Percentiles rank a stretch among this genome's conserved stretches.
These are phyloP conservation scores for Populus hybrid DNA, from an alignment of 441 rosid genomes.

Conservation along the genomic window DNA sequence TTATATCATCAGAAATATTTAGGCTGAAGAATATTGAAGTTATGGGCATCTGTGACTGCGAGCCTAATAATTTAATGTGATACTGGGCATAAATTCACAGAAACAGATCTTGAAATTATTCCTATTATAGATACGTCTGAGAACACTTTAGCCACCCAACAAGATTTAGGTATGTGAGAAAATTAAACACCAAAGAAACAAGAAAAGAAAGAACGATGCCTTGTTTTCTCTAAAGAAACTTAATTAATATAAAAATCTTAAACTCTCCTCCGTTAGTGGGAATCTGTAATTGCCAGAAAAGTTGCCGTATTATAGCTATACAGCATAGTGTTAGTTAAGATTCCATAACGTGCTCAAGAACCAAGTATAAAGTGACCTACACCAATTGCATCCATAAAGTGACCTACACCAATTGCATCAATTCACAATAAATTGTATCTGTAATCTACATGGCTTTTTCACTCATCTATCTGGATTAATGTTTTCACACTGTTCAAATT, in stretches of 20 bases:
- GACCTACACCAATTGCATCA: constrained; percentile 1
- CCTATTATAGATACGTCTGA: constrained; percentile 18
- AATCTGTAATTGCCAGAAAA: constrained; percentile 21
- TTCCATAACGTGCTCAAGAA: constrained; percentile 28
- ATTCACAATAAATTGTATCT: too few relatives aligned
- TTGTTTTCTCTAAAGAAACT: neutral
- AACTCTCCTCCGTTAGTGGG: constrained; percentile 18
- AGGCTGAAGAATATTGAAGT: constrained; percentile 19
- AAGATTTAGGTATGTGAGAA: neutral
- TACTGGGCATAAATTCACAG: constrained; percentile 35
- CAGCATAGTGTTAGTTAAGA: constrained; percentile 19
- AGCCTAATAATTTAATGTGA: constrained; percentile 23
- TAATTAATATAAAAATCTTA: neutral
- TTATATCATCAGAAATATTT: neutral
- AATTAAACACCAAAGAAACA: neutral
- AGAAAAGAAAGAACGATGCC: neutral
- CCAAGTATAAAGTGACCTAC: neutral
- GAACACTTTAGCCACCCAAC: constrained; percentile 14
- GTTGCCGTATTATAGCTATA: neutral
- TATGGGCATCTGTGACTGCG: constrained; percentile 28
- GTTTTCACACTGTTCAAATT: too few relatives aligned
- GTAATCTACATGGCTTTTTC: too few relatives aligned
- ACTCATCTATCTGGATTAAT: too few relatives aligned
- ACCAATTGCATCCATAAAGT: constrained; percentile 1
- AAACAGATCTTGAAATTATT: constrained; percentile 27